A percentile compares a stretch with the other conserved stretches of the same genome.
These are phyloP conservation scores for Mycena amicta DNA, from an alignment of 768 basidiomycete genomes.

Conservation along the genomic window DNA sequence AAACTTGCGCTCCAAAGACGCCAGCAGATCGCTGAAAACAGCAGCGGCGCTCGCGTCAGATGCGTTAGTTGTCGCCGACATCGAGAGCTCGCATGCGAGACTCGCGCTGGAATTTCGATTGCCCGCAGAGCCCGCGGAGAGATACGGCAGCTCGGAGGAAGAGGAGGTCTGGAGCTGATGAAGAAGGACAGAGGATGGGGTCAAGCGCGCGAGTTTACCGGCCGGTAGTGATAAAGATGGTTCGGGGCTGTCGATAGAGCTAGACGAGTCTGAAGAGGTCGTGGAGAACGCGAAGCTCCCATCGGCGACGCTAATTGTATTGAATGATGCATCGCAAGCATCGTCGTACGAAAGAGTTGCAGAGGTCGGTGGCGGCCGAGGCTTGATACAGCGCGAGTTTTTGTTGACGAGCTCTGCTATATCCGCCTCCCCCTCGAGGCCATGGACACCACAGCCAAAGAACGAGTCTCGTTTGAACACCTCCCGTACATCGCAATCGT, in stretches of 20 bases:
- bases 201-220: background rate
- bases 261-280: background rate
- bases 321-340: background rate
- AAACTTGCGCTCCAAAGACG: constrained; percentile 19
- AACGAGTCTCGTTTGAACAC: constrained; percentile 19
- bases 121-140: background rate
- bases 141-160: constrained; percentile 13
- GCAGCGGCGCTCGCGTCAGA: background rate
- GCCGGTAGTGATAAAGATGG: background rate
- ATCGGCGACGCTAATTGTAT: background rate
- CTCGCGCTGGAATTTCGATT: background rate
- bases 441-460: background rate
- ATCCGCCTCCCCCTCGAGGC: background rate
- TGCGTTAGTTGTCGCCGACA: background rate
- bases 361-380: too few relatives aligned
- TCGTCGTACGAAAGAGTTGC: background rate
- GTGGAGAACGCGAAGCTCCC: background rate
- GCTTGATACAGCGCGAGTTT: too few relatives aligned
- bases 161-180: background rate
- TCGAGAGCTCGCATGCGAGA: background rate
- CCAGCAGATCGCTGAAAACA: constrained; percentile 18
- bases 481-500: constrained; percentile 10
- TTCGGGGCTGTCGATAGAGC: background rate
- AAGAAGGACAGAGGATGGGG: background rate
- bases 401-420: background rate